Percentiles rank a stretch among this genome's conserved stretches.
Conservation (phyloP, 805 yeast genomes). For the Myxozyma melibiosi region DNA sequence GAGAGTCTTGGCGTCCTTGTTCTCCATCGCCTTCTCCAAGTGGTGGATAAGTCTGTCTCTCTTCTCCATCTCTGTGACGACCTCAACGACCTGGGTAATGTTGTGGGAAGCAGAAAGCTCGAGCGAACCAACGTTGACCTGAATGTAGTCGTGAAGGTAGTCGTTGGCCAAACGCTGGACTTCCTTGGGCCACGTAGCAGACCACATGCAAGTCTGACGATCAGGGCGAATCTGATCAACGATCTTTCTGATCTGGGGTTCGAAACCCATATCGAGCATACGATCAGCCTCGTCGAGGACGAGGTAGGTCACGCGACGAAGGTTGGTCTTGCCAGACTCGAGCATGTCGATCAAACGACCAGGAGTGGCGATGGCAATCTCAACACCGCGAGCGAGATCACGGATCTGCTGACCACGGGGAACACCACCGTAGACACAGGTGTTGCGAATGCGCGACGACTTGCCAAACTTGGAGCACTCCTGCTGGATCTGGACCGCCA, state of each 20-base stretch:
- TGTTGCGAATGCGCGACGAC: slow-evolving; percentile 88
- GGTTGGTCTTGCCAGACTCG: slow-evolving; percentile 90
- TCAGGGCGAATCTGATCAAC: slow-evolving; percentile 96
- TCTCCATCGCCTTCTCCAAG: slow-evolving; percentile 74
- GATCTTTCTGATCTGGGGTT: slow-evolving; percentile 98
- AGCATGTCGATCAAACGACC: slow-evolving; percentile 98
- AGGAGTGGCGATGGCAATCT: slow-evolving; percentile 96
- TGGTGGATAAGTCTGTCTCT: slow-evolving; percentile 80
- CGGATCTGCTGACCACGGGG: slow-evolving; percentile 98
- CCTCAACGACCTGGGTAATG: slow-evolving; percentile 88
- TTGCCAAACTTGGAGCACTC: slow-evolving; percentile 95
- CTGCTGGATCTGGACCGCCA: slow-evolving; percentile 95
- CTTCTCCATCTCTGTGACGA: slow-evolving; percentile 88
- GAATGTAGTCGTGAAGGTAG: slow-evolving; percentile 88
- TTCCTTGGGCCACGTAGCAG: slow-evolving; percentile 99
- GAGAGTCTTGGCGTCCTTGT: slow-evolving; percentile 70
- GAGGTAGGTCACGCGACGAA: slow-evolving; percentile 93
- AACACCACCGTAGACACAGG: slow-evolving; percentile 93
- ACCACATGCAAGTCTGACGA: slow-evolving; percentile 99
- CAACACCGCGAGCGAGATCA: slow-evolving; percentile 92
- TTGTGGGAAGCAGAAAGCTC: slow-evolving; percentile 96
- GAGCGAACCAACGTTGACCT: slow-evolving; percentile 89
- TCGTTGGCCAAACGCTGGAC: slow-evolving; percentile 92
- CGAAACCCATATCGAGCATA: slow-evolving; percentile 99
- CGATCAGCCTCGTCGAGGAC: slow-evolving; percentile 99